Evolutionary conservation across 2,329 filamentous ascomycete species (phyloP), one percentile per base, ranked within the genome.

Genomic region (Mollisia scopiformis): DNA sequence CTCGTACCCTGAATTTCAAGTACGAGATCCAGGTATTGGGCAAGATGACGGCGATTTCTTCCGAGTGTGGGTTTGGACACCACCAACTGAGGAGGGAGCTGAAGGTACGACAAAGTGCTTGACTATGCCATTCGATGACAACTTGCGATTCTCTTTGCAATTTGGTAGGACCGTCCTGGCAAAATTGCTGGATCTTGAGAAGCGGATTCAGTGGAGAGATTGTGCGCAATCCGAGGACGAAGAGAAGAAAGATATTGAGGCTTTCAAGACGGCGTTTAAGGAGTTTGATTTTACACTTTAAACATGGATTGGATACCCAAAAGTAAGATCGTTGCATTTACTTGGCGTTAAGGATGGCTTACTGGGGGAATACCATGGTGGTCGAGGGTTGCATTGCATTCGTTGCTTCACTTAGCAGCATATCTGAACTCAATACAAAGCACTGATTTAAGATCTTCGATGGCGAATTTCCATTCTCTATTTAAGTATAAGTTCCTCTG

Each of bases 161-260:
- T 98, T 96, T 71, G 93, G 91, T 3, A 84, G 96, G 41, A 86
- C 88, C 47, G 95, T 97, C 3, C 79, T 98, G 74, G 94, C 92
- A 1, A 97, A 97, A 77, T 79, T 99, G 55, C 80, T 99, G 54
- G 86, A 87, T 2, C 77, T 98, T 49, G 92, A 97, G 74, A 79
- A 85, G 47, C 82, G 95, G n/a, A 78, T 89, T 55, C 82, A 92
- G 67, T 99, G 95, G 95, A 88, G 88, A 74, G 90, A 96, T 68
- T 94, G 92, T 67, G 84, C 82, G 31, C 93, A 98, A 78, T 84
- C 85, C 0, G 80, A 88, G 59, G 85, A 85, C 11, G 92, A 97
- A 67, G 95, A 98, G 78, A 87, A 84, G 57, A 81, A 81, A 47
- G 93, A 98, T 74, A 91, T 89, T 2, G 84, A 87, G 57, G 85